Conservation (phyloP, 352 stramenopile genomes). For the Pythium periplocum region DNA sequence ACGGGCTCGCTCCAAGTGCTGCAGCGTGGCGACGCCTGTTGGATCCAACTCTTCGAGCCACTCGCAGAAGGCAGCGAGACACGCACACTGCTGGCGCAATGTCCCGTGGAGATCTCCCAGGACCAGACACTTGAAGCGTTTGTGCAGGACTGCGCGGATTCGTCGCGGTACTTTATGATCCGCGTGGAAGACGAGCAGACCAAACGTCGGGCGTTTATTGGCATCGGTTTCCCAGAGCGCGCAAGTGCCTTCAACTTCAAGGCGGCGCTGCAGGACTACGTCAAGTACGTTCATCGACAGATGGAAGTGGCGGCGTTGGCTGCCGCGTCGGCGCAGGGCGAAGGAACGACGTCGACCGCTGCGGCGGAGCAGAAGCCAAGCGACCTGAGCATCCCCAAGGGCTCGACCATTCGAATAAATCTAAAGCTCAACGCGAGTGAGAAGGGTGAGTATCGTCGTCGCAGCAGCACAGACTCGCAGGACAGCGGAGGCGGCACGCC, state of each 20-base stretch:
- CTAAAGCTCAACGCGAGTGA: conserved; percentile 36
- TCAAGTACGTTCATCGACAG: conserved; percentile 70
- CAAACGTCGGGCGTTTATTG: conserved; percentile 68
- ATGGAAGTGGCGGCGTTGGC: conserved; percentile 31
- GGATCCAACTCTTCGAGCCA: conserved; percentile 76
- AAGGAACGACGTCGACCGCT: conserved; percentile 2
- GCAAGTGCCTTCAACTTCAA: conserved; percentile 84
- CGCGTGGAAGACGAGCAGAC: conserved; percentile 76
- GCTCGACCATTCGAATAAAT: conserved; percentile 76
- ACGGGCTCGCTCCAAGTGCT: conserved; percentile 64
- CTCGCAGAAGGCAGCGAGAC: conserved; percentile 8
- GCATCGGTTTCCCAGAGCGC: conserved; percentile 75
- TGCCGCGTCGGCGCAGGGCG: conserved; percentile 8
- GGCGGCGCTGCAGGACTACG: conserved; percentile 76
- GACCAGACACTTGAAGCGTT: conserved; percentile 66
- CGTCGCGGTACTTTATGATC: conserved; percentile 86
- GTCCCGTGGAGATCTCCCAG: conserved; percentile 60
- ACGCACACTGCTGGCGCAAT: conserved; percentile 65
- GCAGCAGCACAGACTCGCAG: conserved; percentile 24
- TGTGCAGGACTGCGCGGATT: conserved; percentile 84
- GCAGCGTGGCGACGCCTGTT: conserved; percentile 69
- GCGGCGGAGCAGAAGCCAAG: conserved; percentile 25
- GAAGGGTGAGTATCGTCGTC: conserved; percentile 21
- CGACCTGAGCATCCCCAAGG: conserved; percentile 62
- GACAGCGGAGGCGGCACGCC: conserved; percentile 20